Evolutionary conservation across 495 filamentous ascomycete species (phyloP).

Genomic region (Penicillium subrubescens): DNA sequence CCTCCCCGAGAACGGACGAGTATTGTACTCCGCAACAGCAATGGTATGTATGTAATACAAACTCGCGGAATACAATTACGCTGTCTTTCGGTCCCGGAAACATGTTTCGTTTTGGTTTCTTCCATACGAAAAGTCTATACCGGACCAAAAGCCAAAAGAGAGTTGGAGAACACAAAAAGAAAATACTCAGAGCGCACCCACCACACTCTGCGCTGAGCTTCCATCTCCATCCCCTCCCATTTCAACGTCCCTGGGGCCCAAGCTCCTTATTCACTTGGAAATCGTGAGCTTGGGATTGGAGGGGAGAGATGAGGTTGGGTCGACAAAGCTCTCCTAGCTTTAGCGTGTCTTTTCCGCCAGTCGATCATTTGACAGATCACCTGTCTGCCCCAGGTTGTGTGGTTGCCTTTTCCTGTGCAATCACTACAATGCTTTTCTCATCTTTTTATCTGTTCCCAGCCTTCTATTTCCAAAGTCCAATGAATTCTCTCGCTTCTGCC

Average conservation of each 20-base stretch:
- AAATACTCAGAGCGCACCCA: slow-evolving; percentile 7
- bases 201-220: slow-evolving; percentile 6
- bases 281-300: slow-evolving; percentile 19
- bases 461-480: neutral
- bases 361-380: slow-evolving; percentile 18
- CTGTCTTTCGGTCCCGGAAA: neutral
- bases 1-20: slow-evolving; percentile 23
- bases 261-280: slow-evolving; percentile 18
- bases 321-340: neutral
- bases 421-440: neutral
- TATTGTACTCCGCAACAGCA: slow-evolving; percentile 16
- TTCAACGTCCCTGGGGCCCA: slow-evolving; percentile 19
- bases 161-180: neutral
- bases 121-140: neutral
- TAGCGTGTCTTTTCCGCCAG: neutral
- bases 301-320: neutral
- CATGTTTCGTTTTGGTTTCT: neutral
- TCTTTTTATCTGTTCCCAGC: neutral
- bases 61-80: slow-evolving; percentile 3
- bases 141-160: neutral
- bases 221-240: neutral
- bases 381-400: neutral
- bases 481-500: neutral
- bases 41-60: slow-evolving; percentile 10
- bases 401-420: neutral